Evolutionary conservation across 129 eudicot species (phyloP), one percentile per base, ranked within the genome.

Genomic region (Arctium lappa): DNA sequence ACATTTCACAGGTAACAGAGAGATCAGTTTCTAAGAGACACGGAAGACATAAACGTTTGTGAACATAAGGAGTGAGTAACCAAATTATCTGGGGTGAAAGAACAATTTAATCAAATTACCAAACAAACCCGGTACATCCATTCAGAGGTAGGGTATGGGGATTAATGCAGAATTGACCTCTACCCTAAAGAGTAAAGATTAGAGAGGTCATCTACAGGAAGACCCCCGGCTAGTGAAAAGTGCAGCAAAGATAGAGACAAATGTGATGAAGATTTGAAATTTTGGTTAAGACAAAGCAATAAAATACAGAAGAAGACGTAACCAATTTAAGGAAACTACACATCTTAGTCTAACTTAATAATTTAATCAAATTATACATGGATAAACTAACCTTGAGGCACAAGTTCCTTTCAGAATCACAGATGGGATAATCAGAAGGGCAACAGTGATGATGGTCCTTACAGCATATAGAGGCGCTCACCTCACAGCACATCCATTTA

Each of bases 351-450:
- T 22, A 22, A 22, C 27, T 22, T 22, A 22, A 22, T 22, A 22
- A 22, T 22, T 22, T 22, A 0, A 33, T 34, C 1, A 50, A 37
- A 38, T 68, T 5, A 71, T 2, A 12, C 6, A 44, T 34, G 16
- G 0, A 83, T 18, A 85, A 31, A 72, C 90, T 38, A 80, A 95
- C 99, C 97, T 88, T 90, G 91, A 95, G 95, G 86, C 99, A 95
- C 70, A 79, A 42, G 69, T 81, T 87, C 65, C 85, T 88, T 65
- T 38, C 11, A 11, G 97, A 87, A 80, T 93, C 98, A 77, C 99
- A 95, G 4, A 91, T 85, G 2, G 99, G 99, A 88, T 95, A 95
- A 89, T 95, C 96, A 56, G 88, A 89, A 39, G 99, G 99, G 74
- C 99, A 96, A 86, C 98, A 96, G 62, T 91, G 98, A 5, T 22